Evolutionary conservation across 2,329 filamentous ascomycete genomes (phyloP), one percentile per base, ranked within the genome.

Genomic region (Colletotrichum australisinense): DNA sequence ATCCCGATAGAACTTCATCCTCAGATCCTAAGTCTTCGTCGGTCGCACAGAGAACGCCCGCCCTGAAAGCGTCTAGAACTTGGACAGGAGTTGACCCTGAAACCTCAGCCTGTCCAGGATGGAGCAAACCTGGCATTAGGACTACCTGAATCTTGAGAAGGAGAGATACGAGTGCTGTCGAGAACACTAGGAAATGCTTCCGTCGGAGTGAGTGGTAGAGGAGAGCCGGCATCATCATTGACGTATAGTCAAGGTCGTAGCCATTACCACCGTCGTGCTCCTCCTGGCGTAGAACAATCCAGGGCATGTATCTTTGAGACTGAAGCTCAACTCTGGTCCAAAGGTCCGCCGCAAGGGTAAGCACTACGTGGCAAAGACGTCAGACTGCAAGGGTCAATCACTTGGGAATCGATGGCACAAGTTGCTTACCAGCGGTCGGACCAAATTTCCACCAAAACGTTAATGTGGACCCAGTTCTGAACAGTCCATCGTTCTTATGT

Each of bases 61-160:
- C n/a, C 7, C 46, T 58, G 52, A 69, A 69, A n/a, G 58, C 38
- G 24, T 58, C 28, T 14, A n/a, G 3, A 11, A 53, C 12, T 11
- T 24, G 32, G 8, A 69, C 55, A 0, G 1, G n/a, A n/a, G 49
- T n/a, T 1, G 67, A 26, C 49, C 35, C 28, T n/a, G 4, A 9
- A 5, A 42, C 16, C n/a, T 14, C 16, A 16, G 35, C 35, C 35
- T 9, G 57, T n/a, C 22, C 52, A 52, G 5, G 67, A 16, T 11
- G 63, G 26, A 24, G 58, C 19, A 69, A 19, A 58, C 59, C 38
- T 26, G 67, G 67, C 2, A 60, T 35, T 8, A 69, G 67, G 8
- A 69, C 59, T 11, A 69, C 38, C 38, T 69, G 59, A 8, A 35
- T 38, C 26, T 53, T 64, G 59, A 69, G 46, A 19, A 69, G 67